Conservation (phyloP, 1,284 basidiomycete species). For the Pascua sp. region DNA sequence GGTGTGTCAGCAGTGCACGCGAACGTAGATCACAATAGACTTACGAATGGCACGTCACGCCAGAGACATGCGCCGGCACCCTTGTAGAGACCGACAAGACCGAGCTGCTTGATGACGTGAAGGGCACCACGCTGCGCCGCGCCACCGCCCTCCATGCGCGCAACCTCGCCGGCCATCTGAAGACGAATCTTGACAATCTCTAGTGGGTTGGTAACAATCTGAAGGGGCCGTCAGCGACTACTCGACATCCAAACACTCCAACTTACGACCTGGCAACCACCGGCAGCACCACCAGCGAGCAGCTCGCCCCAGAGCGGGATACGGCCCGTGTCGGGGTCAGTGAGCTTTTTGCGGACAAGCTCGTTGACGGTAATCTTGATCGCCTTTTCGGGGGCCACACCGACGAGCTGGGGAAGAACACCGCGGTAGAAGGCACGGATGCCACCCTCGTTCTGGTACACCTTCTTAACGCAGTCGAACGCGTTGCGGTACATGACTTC, state of each 20-base stretch:
- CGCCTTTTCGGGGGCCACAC: conserved; percentile 92
- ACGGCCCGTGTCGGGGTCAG: conserved; percentile 89
- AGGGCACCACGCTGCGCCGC: conserved; percentile 76
- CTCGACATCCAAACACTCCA: neutral
- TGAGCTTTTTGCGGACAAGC: conserved; percentile 74
- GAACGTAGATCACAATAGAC: conserved; percentile 4
- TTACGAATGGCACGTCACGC: conserved; percentile 78
- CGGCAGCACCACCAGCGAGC: conserved; percentile 85
- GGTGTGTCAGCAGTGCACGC: neutral
- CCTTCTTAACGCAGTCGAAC: conserved; percentile 87
- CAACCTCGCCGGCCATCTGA: conserved; percentile 85
- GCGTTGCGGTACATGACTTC: conserved; percentile 93
- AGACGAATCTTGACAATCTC: conserved; percentile 85
- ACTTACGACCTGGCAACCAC: conserved; percentile 95
- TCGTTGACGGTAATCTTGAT: conserved; percentile 83
- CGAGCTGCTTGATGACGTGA: conserved; percentile 89
- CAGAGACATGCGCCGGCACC: conserved; percentile 44
- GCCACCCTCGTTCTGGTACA: conserved; percentile 90
- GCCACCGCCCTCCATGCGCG: conserved; percentile 66
- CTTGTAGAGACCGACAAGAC: conserved; percentile 87
- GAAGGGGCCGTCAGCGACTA: neutral
- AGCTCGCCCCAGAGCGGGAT: conserved; percentile 86
- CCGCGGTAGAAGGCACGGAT: conserved; percentile 91
- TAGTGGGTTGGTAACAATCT: conserved; percentile 94
- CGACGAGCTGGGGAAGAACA: conserved; percentile 89